Evolutionary conservation across 371 early-diverging fungal genomes (phyloP).

Genomic region (Batrachochytrium dendrobatidis): DNA sequence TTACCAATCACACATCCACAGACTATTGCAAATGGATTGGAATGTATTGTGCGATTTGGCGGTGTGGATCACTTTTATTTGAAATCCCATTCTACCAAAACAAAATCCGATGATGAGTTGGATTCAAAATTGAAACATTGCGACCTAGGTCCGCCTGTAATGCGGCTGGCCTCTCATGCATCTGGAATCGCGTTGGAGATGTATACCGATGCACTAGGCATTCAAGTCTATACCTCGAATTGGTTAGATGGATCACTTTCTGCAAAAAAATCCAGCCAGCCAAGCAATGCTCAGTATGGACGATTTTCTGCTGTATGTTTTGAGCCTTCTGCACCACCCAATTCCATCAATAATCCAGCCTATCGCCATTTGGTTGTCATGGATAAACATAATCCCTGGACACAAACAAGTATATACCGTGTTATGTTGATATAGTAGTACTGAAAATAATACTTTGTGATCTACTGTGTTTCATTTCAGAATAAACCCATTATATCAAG

Average conservation of each 20-base stretch:
- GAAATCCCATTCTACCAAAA: constrained; percentile 6
- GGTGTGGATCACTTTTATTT: constrained; percentile 65
- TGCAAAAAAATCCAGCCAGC: constrained; percentile 12
- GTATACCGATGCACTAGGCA: constrained; percentile 58
- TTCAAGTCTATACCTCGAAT: constrained; percentile 72
- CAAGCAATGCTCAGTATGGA: constrained; percentile 23
- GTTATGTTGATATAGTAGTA: not conserved
- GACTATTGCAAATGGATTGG: constrained; percentile 38
- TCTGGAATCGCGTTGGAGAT: constrained; percentile 54
- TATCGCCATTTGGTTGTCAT: constrained; percentile 7
- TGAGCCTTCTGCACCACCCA: constrained; percentile 59
- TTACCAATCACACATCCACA: constrained; percentile 19
- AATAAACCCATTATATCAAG: too few species aligned
- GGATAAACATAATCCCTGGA: not conserved
- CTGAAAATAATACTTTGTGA: too few species aligned
- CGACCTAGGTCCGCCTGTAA: not conserved
- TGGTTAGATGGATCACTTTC: constrained; percentile 46
- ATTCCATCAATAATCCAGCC: constrained; percentile 51
- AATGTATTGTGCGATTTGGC: constrained; percentile 24
- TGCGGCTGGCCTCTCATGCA: constrained; percentile 21
- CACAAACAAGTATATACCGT: not conserved
- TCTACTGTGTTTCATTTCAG: too few species aligned
- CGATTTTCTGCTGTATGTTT: constrained; percentile 56
- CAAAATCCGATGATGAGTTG: not conserved
- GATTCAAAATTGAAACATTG: not conserved